Percentiles rank a stretch among this genome's conserved stretches.
Evolutionary conservation across 306 rosid species (phyloP).

Genomic region (Vigna radiata): DNA sequence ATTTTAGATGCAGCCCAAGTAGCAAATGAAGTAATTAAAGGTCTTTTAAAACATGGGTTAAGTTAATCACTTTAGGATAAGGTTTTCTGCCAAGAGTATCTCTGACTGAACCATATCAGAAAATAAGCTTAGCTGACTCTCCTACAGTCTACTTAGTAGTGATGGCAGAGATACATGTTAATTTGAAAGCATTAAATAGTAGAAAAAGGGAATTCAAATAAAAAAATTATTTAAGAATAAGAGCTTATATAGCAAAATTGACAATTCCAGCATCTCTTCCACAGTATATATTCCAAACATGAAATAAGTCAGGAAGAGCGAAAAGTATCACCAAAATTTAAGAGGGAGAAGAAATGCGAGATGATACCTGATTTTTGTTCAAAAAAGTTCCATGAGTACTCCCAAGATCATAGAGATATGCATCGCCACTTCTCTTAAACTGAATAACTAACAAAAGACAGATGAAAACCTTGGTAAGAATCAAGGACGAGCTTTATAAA

Average conservation of each 20-base stretch:
- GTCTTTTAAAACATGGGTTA: neutral
- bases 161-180: neutral
- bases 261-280: conserved; percentile 15
- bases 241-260: neutral
- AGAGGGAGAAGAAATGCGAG: conserved; percentile 25
- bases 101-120: neutral
- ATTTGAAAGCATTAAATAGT: conserved; percentile 11
- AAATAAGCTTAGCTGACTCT: neutral
- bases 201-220: neutral
- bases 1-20: conserved; percentile 5
- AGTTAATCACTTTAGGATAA: neutral
- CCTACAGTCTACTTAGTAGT: neutral
- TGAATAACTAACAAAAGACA: conserved; percentile 71
- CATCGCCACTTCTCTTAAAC: conserved; percentile 81
- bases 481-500: neutral
- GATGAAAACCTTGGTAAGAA: conserved; percentile 41
- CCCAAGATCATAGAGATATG: conserved; percentile 92
- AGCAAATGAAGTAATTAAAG: neutral
- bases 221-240: conserved; percentile 15
- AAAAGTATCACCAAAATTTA: conserved; percentile 13
- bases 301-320: neutral
- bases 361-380: conserved; percentile 84
- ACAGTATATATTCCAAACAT: neutral
- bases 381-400: conserved; percentile 93
- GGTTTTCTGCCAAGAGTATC: neutral